Base-by-base conservation (phyloP, 805 yeast species). In the Candida saitoana region DNA sequence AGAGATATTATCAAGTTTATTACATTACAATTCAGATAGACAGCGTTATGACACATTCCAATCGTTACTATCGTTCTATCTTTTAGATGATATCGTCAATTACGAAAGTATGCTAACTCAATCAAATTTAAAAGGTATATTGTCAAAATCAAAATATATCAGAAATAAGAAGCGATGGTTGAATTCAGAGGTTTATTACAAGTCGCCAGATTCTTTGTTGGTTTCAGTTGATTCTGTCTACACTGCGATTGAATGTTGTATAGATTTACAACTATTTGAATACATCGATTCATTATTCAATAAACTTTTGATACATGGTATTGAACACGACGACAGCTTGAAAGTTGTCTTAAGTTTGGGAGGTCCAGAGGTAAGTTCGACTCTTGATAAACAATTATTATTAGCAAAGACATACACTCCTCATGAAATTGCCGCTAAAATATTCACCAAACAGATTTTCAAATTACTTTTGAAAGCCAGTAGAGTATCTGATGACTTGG, bases 271-370 rank as follows among this genome's bases (percentile, higher is more conserved):
- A 6, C 50, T 54, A 38, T 58, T 44, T 43, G 58, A 56, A 19
- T 55, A 58, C 38, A 51, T 69, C 27, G 73, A 68, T 44, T 44
- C 51, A n/a, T 42, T 69, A 14, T 48, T 65, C 37, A 59, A 55
- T 42, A 69, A 65, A 44, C 44, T 67, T 3, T 44, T 67, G 14
- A 48, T 63, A 19, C 57, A 56, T 41, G 50, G 57, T 5, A 45
- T 54, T 8, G 52, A 53, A 19, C 7, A 32, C 16, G 20, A 44
- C 5, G 27, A 22, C 9, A 22, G 9, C 27, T 17, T 41, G 5
- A 22, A 34, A 16, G 38, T 34, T 7, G 27, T 45, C 3, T 38
- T 48, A 17, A 42, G 41, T 27, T 48, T 48, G 22, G 52, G 52
- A 5, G 31, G 15, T 9, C 27, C 27, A 11, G 11, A 22, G 9